Evolutionary conservation across 2,329 filamentous ascomycete genomes (phyloP).

Genomic region (Fusarium nygamai): DNA sequence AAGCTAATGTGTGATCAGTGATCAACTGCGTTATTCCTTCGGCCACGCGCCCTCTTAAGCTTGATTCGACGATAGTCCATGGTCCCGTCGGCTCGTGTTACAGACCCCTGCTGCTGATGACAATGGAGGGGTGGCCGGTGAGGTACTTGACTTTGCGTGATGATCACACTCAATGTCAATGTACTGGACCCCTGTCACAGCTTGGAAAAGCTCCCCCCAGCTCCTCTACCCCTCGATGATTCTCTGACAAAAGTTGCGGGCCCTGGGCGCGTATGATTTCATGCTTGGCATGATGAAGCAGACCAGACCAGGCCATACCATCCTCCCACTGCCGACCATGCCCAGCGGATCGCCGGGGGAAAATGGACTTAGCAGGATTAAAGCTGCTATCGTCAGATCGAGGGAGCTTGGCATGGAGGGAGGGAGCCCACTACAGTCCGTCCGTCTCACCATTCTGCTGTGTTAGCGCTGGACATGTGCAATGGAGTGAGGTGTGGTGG

Average conservation of each 20-base stretch:
- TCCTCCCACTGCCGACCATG: constrained; percentile 6
- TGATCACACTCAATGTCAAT: constrained; percentile 1
- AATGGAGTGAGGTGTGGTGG: constrained; percentile 1
- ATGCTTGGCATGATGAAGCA: constrained; percentile 37
- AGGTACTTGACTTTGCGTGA: constrained; percentile 30
- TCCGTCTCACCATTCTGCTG: background rate
- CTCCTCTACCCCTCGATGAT: constrained; percentile 35
- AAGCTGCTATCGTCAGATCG: constrained; percentile 11
- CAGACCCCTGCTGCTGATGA: constrained; percentile 35
- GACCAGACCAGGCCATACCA: constrained; percentile 11
- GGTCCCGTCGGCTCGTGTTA: constrained; percentile 29
- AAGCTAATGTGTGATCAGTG: constrained; percentile 9
- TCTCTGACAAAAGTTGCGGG: constrained; percentile 28
- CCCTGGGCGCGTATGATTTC: constrained; percentile 40
- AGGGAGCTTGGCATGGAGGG: constrained; percentile 14
- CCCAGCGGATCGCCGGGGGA: constrained; percentile 12
- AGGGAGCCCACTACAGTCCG: constrained; percentile 15
- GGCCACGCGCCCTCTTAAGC: constrained; percentile 22
- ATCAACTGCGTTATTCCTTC: constrained; percentile 1
- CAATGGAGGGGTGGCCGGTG: constrained; percentile 36
- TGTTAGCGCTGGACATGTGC: constrained; percentile 24
- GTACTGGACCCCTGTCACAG: constrained; percentile 34
- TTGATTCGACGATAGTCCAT: constrained; percentile 31
- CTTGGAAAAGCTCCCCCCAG: constrained; percentile 28
- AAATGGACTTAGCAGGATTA: constrained; percentile 18